phyloP scores from a whole-genome alignment of 257 asterid genomes.

The Nicotiana benthamiana region DNA sequence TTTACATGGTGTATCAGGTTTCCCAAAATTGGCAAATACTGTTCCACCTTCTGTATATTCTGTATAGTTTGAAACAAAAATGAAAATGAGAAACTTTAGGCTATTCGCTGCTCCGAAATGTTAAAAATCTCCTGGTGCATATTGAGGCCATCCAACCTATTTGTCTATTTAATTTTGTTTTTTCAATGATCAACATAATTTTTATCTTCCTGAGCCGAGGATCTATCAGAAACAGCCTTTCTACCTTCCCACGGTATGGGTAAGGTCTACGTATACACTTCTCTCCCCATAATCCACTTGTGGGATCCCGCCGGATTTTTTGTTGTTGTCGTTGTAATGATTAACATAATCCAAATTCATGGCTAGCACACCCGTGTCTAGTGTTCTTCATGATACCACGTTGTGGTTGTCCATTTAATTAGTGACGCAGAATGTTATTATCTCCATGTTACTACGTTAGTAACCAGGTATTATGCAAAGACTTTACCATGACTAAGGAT shows the following conservation, averaged over 20 bases:
- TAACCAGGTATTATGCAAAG: not conserved
- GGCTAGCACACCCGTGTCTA: too few species aligned
- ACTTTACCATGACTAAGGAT: not conserved
- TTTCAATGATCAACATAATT: too few species aligned
- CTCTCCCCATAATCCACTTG: too few species aligned
- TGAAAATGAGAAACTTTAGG: not conserved
- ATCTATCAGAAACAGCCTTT: too few species aligned
- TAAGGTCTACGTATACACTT: too few species aligned
- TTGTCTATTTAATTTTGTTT: not conserved
- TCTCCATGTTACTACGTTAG: not conserved
- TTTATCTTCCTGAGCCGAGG: too few species aligned
- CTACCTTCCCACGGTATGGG: too few species aligned
- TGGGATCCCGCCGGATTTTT: too few species aligned
- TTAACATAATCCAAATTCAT: too few species aligned
- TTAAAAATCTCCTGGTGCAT: not conserved
- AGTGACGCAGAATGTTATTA: not conserved
- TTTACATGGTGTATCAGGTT: slow-evolving; percentile 34
- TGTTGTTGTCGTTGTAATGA: too few species aligned
- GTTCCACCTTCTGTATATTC: slow-evolving; percentile 64
- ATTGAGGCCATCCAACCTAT: not conserved
- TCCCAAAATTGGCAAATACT: slow-evolving; percentile 49
- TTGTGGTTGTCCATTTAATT: not conserved
- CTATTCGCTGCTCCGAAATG: not conserved
- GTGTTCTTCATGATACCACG: too few species aligned
- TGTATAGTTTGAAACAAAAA: slow-evolving; percentile 12